Evolutionary conservation across 2,329 filamentous ascomycete species (phyloP), one percentile per base, ranked within the genome.

Genomic region (Aschersonia sp.): DNA sequence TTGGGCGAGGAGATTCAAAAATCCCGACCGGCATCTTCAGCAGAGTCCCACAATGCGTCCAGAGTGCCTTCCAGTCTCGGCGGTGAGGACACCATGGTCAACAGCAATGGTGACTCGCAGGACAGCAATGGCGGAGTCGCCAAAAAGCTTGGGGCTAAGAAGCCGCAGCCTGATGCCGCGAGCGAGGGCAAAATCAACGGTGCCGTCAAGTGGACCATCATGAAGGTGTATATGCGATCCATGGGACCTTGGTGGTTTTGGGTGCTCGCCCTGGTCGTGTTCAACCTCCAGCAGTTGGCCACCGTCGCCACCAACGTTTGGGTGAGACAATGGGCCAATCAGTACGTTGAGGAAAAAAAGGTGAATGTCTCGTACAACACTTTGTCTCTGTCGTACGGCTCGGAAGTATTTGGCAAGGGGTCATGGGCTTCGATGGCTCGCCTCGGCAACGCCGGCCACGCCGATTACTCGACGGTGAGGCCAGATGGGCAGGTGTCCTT

Each of bases 201-300:
- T 31, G 83, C 89, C 41, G 88, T 98, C 56, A 92, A 95, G 62
- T 82, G 88, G 74, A 75, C 78, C 29, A 89, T 95, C 46, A 84
- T 98, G 58, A 71, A 80, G 51, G 79, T 94, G 60, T 98, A 98
- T 61, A 75, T 98, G 20, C 69, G 67, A 50, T 78, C 89, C 53
- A 98, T 98, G 92, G 92, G 92, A n/a, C 75, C 83, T 4, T 95
- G 89, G 87, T 89, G 87, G 74, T 98, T 94, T 68, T 98, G 92
- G 92, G 64, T 84, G 45, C 68, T 85, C 38, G 85, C 89, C 28
- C 66, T 81, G 10, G 55, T 81, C 4, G 82, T 89, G 40, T 97
- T 98, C 59, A 74, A 75, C 31, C 68, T 84, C 43, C 89, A 96
- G 61, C 92, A 98, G 61, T 63, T 95, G 35, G 84, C 85, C 4